A percentile compares a stretch with the other conserved stretches of the same genome.
Evolutionary conservation across 495 filamentous ascomycete genomes (phyloP).

Genomic region (Lasiosphaeriaceae sp.): DNA sequence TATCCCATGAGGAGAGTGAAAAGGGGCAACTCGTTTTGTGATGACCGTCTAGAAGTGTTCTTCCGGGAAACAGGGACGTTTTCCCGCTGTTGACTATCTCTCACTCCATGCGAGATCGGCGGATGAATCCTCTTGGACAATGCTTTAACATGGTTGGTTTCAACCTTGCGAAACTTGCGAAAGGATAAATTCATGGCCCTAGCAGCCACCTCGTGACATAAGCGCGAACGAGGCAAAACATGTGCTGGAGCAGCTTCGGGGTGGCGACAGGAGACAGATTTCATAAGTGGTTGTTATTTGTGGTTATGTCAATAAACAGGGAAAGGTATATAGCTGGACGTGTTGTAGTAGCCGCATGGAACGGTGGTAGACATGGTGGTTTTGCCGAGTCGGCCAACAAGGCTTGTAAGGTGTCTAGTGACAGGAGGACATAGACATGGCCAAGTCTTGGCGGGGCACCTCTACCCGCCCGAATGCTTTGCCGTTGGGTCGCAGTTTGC

Average conservation of each 20-base stretch:
- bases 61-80: not conserved
- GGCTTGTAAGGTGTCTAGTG: no score
- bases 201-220: not conserved
- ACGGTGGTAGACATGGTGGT: no score
- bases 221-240: not conserved
- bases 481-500: conserved; percentile 4
- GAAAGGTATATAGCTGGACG: no score
- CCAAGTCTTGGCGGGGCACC: not conserved
- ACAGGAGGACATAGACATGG: not conserved
- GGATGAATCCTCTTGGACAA: not conserved
- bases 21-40: not conserved
- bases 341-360: no score
- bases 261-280: no score
- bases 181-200: not conserved
- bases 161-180: not conserved
- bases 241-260: not conserved
- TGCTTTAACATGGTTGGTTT: not conserved
- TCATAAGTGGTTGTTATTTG: no score
- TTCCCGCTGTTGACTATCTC: not conserved
- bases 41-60: conserved; percentile 7
- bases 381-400: no score
- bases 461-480: not conserved
- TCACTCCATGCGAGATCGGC: not conserved
- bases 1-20: conserved; percentile 1
- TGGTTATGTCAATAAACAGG: no score